Conservation (phyloP, 2,329 filamentous ascomycete species). For the Aspergillus sp. region DNA sequence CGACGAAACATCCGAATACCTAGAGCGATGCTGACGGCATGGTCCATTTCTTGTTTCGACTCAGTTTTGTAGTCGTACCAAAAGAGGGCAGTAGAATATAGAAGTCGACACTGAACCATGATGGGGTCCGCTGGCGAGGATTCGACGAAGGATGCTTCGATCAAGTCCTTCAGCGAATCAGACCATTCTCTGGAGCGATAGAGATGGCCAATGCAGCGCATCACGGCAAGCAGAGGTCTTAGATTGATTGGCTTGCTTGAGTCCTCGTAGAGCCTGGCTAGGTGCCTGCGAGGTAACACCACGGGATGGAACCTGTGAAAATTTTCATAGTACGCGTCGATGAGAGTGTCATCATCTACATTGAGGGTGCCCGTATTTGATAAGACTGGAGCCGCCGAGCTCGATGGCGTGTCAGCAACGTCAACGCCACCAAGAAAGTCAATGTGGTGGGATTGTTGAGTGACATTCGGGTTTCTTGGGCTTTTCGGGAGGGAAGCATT, state of each 20-base stretch:
- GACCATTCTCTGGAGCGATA: background rate
- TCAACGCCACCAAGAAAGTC: background rate
- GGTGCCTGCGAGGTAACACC: background rate
- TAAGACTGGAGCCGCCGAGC: background rate
- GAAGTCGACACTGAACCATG: background rate
- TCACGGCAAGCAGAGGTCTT: background rate
- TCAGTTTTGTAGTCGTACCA: background rate
- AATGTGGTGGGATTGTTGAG: background rate
- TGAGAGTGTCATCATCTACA: background rate
- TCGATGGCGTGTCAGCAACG: background rate
- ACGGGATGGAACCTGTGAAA: background rate
- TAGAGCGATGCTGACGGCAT: background rate
- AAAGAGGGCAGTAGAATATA: background rate
- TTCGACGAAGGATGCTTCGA: background rate
- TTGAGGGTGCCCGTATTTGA: background rate
- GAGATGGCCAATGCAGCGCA: background rate
- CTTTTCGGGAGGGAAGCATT: background rate
- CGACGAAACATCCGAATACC: background rate
- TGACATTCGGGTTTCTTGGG: no score
- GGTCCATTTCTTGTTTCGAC: background rate
- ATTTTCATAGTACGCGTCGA: background rate
- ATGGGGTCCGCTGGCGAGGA: background rate
- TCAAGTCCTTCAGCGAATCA: background rate
- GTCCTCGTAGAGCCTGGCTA: background rate
- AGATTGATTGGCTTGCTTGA: background rate